Conservation (phyloP, 352 stramenopile species). For the Phytopythium delawarense region DNA sequence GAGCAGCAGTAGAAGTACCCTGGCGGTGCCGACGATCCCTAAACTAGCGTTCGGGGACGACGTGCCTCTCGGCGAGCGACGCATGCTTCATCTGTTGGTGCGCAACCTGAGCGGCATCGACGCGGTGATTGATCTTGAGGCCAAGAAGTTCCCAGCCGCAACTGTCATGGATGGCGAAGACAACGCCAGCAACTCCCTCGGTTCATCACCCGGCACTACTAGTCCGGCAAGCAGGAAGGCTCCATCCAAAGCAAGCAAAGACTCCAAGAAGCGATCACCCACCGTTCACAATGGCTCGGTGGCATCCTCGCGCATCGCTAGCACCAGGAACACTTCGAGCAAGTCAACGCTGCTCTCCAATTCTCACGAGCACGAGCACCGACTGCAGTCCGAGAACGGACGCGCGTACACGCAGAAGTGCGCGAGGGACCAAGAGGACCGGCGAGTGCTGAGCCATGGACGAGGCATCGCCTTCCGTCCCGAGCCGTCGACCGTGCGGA, state of each 20-base stretch:
- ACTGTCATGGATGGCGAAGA: background rate
- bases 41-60: conserved; percentile 63
- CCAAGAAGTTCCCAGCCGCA: conserved; percentile 45
- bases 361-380: conserved; percentile 31
- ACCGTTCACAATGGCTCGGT: background rate
- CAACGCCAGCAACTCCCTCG: background rate
- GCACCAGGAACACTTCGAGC: conserved; percentile 4
- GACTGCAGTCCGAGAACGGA: conserved; percentile 56
- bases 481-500: conserved; percentile 21
- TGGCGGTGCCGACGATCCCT: conserved; percentile 15
- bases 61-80: conserved; percentile 53
- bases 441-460: conserved; percentile 34
- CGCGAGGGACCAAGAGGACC: conserved; percentile 40
- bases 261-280: background rate
- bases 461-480: conserved; percentile 56
- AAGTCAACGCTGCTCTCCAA: conserved; percentile 33
- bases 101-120: conserved; percentile 81
- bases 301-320: background rate
- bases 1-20: background rate
- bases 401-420: conserved; percentile 38
- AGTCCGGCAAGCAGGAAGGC: background rate
- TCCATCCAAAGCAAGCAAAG: conserved; percentile 6
- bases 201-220: background rate
- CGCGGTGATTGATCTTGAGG: conserved; percentile 49
- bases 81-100: conserved; percentile 43